These are phyloP conservation scores for Beauveria caledonica DNA, from an alignment of 2,329 filamentous ascomycete species.

Conservation along the genomic window DNA sequence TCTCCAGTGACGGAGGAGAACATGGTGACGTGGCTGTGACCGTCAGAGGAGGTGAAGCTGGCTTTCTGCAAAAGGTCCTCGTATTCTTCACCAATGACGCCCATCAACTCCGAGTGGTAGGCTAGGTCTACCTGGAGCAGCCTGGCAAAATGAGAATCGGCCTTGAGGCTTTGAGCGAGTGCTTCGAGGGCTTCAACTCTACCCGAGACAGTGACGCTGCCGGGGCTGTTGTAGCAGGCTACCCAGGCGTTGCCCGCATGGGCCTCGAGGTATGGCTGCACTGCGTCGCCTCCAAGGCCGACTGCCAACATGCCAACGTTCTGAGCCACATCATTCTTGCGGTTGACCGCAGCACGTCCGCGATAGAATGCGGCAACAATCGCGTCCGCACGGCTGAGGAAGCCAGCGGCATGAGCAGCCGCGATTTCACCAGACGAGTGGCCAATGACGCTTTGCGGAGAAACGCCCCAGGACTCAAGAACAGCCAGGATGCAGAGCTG, in stretches of 20 bases:
- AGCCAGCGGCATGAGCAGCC: slow-evolving; percentile 24
- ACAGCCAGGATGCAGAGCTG: slow-evolving; percentile 34
- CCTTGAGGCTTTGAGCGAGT: slow-evolving; percentile 29
- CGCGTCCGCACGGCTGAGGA: slow-evolving; percentile 18
- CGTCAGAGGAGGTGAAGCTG: not conserved
- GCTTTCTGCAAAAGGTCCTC: not conserved
- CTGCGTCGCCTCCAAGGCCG: not conserved
- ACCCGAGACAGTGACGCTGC: slow-evolving; percentile 31
- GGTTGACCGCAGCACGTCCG: slow-evolving; percentile 14
- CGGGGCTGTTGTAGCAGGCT: slow-evolving; percentile 35
- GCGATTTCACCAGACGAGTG: slow-evolving; percentile 33
- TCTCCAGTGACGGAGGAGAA: slow-evolving; percentile 1
- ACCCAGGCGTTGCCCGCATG: not conserved
- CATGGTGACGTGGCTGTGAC: not conserved
- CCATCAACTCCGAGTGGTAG: slow-evolving; percentile 39
- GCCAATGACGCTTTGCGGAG: slow-evolving; percentile 24
- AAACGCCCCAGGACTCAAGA: slow-evolving; percentile 23
- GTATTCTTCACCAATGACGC: slow-evolving; percentile 19
- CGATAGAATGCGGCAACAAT: slow-evolving; percentile 24
- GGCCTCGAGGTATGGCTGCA: not conserved
- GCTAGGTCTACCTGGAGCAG: slow-evolving; percentile 35
- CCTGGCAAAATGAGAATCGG: slow-evolving; percentile 30
- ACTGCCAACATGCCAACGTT: slow-evolving; percentile 38
- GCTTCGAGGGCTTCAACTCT: slow-evolving; percentile 25
- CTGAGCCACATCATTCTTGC: not conserved